Base-by-base conservation (phyloP, 2,329 filamentous ascomycete species). In the Aspergillus melleus region DNA sequence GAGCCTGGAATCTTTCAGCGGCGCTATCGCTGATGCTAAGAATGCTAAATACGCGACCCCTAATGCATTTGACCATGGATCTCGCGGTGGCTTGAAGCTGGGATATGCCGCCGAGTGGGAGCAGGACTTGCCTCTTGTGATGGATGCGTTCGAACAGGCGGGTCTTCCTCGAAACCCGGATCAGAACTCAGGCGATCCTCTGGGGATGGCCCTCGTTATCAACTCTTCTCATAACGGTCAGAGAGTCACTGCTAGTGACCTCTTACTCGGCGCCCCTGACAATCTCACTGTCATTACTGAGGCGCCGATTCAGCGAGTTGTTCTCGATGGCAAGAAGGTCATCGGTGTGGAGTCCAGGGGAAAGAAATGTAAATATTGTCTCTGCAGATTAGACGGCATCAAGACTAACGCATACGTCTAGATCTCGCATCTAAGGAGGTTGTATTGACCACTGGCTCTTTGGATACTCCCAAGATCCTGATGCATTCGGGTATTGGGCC, bases 161-260 rank as follows among this genome's bases (percentile, higher is more conserved):
- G 84, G 84, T 0, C 75, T 81, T 39, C 72, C 78, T 0, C 62
- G 80, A 19, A 87, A 87, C 61, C 75, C 76, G 0, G 85, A 87
- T 62, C 78, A 84, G 44, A 87, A 88, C 62, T 83, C 80, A 8
- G 86, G 86, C 0, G 79, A 87, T 65, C 84, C 83, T 0, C 75
- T 87, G 30, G 86, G 86, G 3, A 80, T 87, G 72, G 79, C 79
- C 1, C 71, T 82, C 49, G 66, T 78, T 16, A 80, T 84, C 62
- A 82, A 80, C 51, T 84, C 83, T 11, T 76, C 80, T n/a, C 67
- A 76, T 26, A 73, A 79, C 8, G 84, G 83, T 0, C 53, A 76
- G 9, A 75, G 84, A 19, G 80, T 79, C 0, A 87, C 84, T 0
- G 80, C 85, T 0, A 74, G 75, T 1, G 84, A 85, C 60, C 72